Percentiles rank a stretch among this genome's conserved stretches.
Conservation (phyloP, 2,329 filamentous ascomycete species). For the Scedosporium apiospermum region DNA sequence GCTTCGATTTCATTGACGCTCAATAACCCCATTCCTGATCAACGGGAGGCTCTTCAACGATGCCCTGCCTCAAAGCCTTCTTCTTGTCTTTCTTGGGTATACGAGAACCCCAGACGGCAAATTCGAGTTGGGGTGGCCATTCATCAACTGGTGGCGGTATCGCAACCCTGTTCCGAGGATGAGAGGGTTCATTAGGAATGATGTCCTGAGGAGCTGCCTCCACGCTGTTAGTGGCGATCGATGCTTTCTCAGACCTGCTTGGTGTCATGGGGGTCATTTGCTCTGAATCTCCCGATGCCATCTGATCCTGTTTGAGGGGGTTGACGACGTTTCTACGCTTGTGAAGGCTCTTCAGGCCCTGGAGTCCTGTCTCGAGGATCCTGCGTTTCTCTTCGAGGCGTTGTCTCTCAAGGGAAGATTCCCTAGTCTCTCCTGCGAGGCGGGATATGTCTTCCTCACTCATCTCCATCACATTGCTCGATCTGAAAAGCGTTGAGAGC, state of each 20-base stretch:
- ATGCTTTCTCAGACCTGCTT: neutral
- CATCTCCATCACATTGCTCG: slow-evolving; percentile 11
- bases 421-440: slow-evolving; percentile 11
- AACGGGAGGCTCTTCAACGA: neutral
- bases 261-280: neutral
- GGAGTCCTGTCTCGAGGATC: slow-evolving; percentile 12
- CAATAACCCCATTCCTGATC: neutral
- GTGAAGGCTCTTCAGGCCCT: slow-evolving; percentile 11
- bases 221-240: neutral
- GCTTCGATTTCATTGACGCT: neutral
- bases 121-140: neutral
- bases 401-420: slow-evolving; percentile 9
- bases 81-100: neutral
- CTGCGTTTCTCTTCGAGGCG: slow-evolving; percentile 10
- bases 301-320: neutral
- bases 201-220: neutral
- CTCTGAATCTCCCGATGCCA: neutral
- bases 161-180: neutral
- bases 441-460: slow-evolving; percentile 9
- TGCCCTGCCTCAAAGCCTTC: neutral
- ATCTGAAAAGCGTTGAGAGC: slow-evolving; percentile 14
- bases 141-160: neutral
- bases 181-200: neutral
- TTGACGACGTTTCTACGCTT: slow-evolving; percentile 9
- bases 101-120: neutral